Percentiles rank a stretch among this genome's conserved stretches.
Evolutionary conservation across 352 stramenopile species (phyloP).

Genomic region (Pythium oligandrum): DNA sequence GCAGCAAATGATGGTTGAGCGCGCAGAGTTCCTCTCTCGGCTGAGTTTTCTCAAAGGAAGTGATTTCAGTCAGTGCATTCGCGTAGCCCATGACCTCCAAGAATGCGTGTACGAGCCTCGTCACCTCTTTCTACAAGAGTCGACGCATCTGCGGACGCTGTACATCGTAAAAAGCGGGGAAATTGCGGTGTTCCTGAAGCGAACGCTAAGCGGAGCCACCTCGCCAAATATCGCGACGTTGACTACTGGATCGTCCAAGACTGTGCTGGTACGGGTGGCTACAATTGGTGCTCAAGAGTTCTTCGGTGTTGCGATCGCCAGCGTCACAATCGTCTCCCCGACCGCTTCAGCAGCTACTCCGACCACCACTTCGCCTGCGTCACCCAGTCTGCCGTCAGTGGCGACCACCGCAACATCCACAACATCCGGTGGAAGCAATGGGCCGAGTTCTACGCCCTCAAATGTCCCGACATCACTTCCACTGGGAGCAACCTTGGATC

Average conservation of each 20-base stretch:
- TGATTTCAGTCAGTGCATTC: conserved; percentile 72
- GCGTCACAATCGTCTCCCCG: conserved; percentile 19
- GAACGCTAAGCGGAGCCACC: conserved; percentile 1
- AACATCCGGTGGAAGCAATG: conserved; percentile 5
- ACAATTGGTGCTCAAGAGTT: conserved; percentile 70
- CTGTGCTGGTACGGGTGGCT: conserved; percentile 54
- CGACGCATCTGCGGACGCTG: conserved; percentile 39
- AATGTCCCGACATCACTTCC: neutral
- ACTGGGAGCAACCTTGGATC: conserved; percentile 11
- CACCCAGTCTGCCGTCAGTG: neutral
- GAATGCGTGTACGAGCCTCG: conserved; percentile 49
- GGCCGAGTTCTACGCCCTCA: neutral
- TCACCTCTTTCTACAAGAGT: conserved; percentile 57
- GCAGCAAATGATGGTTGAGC: conserved; percentile 66
- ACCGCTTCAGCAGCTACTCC: neutral
- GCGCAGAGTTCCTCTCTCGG: conserved; percentile 54
- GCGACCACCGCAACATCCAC: neutral
- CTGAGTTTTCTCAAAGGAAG: conserved; percentile 52
- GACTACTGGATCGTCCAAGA: conserved; percentile 2
- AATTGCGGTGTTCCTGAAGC: conserved; percentile 53
- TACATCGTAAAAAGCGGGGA: conserved; percentile 71
- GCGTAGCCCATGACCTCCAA: conserved; percentile 63
- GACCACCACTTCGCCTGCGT: neutral
- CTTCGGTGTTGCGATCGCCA: conserved; percentile 49
- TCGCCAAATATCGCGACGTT: conserved; percentile 3